Evolutionary conservation across 345 rosid species (phyloP), one percentile per base, ranked within the genome.

Genomic region (Leavenworthia alabamica): DNA sequence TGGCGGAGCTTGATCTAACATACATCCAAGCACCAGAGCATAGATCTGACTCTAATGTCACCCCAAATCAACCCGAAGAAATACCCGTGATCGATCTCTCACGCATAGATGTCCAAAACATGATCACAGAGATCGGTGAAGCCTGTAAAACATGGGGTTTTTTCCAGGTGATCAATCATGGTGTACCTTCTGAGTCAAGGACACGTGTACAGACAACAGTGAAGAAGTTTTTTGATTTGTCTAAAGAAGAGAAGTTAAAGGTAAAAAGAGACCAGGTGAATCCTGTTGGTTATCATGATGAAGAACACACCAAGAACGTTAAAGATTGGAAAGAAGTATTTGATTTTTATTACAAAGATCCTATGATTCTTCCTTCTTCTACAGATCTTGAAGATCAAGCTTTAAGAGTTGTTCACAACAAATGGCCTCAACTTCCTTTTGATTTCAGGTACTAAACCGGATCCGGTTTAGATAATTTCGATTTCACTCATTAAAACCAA

Each of bases 301-400:
- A 72, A 32, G 88, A 86, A 66, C 89, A 80, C 52, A 86, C 87
- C 6, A 80, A 83, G 75, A 86, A 80, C 47, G 78, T 81, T 5
- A 83, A 81, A 73, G 87, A 81, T 55, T 86, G 81, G 87, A 82
- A 77, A 55, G 84, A 86, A 62, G 84, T 84, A 4, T 86, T 86
- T 33, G 88, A 86, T 67, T 37, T 79, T 35, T 68, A 68, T 45
- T 52, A 76, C 28, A 73, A 78, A 49, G 79, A 86, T 55, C 84
- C 88, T 0, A 76, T 78, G 12, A 4, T 76, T 9, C 8, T 84
- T 23, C 86, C 86, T 11, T 84, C 86, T 39, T 76, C 82, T 1
- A 62, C 51, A 10, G 70, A 75, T 6, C 80, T 63, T 22, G 57
- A 76, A 28, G 86, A 78, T 52, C 23, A 70, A 19, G 77, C 62